Conservation (phyloP, 2,329 filamentous ascomycete genomes). For the Acarospora socialis region DNA sequence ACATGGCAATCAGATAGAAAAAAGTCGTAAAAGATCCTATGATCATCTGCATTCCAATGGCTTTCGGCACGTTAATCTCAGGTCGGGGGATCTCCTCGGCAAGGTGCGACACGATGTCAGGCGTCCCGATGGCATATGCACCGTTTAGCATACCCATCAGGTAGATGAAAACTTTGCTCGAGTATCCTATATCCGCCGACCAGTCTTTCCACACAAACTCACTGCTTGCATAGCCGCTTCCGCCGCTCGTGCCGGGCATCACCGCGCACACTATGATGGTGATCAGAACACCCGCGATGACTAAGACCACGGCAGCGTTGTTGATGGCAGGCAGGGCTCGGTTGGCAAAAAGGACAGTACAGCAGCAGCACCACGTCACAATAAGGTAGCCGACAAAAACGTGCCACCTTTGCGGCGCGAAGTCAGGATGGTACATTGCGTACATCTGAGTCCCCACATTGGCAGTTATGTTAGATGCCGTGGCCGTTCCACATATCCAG, state of each 20-base stretch:
- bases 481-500: conserved; percentile 49
- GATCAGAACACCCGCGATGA: conserved; percentile 37
- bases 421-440: conserved; percentile 41
- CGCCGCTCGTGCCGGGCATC: conserved; percentile 33
- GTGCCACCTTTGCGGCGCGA: conserved; percentile 40
- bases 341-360: conserved; percentile 43
- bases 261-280: conserved; percentile 39
- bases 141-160: conserved; percentile 54
- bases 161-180: conserved; percentile 32
- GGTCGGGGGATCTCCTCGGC: conserved; percentile 46
- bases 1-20: conserved; percentile 35
- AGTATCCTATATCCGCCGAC: conserved; percentile 37
- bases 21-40: conserved; percentile 32
- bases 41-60: conserved; percentile 34
- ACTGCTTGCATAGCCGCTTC: conserved; percentile 31
- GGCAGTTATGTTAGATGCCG: conserved; percentile 43
- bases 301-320: conserved; percentile 42
- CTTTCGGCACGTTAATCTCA: conserved; percentile 33
- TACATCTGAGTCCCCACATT: conserved; percentile 50
- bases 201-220: conserved; percentile 41
- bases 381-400: conserved; percentile 44
- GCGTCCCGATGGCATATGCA: conserved; percentile 52
- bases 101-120: conserved; percentile 50
- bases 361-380: conserved; percentile 39
- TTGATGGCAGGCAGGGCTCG: conserved; percentile 36